phyloP scores from a whole-genome alignment of 208 protist species.

The Jaenimonas drosophilae region DNA sequence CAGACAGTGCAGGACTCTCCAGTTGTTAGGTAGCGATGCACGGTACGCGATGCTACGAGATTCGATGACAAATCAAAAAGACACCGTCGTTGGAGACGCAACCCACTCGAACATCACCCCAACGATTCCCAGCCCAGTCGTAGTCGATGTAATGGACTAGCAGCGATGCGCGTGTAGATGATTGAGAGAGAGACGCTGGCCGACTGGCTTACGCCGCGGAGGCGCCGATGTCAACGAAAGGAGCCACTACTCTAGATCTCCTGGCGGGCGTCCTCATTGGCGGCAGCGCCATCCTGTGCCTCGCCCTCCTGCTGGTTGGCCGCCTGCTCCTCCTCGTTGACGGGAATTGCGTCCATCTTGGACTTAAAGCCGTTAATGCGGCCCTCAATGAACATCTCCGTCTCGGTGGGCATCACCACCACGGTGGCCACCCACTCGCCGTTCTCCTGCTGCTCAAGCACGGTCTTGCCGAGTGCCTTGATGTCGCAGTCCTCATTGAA shows the following conservation, averaged over 20 bases:
- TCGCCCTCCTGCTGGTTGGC: not conserved
- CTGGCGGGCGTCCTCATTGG: not conserved
- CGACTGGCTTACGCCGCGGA: no score
- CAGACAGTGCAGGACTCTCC: no score
- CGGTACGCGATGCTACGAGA: no score
- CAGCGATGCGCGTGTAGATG: no score
- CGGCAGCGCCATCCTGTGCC: no score
- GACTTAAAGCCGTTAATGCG: conserved; percentile 39
- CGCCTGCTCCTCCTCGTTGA: conserved; percentile 8
- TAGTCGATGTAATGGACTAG: no score
- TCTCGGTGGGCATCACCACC: conserved; percentile 41
- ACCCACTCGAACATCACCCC: no score
- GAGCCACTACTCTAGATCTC: not conserved
- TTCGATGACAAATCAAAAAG: no score
- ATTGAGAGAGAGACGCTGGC: no score
- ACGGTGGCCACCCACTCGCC: conserved; percentile 36
- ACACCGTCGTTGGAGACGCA: no score
- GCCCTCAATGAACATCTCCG: conserved; percentile 65
- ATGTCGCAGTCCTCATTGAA: conserved; percentile 72
- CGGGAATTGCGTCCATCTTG: conserved; percentile 46
- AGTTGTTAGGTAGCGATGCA: no score
- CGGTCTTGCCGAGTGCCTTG: conserved; percentile 61
- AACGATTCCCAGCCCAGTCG: no score
- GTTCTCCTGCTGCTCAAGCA: conserved; percentile 21
- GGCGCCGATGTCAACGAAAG: not conserved